phyloP scores from a whole-genome alignment of 2,329 filamentous ascomycete genomes.

The Aspergillus sp. region DNA sequence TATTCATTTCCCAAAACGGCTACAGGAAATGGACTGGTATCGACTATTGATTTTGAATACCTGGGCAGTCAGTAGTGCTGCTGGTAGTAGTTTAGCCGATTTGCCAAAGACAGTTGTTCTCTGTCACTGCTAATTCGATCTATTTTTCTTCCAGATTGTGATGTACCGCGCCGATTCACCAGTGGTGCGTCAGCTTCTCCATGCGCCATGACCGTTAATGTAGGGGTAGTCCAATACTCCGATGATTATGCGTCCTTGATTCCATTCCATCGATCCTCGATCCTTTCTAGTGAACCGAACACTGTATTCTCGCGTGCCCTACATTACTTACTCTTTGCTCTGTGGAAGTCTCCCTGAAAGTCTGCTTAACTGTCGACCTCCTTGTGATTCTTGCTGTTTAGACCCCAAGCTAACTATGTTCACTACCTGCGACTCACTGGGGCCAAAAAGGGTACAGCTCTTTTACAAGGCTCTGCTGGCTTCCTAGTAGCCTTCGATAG shows the following conservation, averaged over 20 bases:
- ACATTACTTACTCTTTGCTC: neutral
- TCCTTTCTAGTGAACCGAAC: neutral
- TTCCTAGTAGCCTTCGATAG: neutral
- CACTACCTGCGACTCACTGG: neutral
- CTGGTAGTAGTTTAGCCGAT: neutral
- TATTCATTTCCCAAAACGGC: neutral
- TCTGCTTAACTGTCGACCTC: neutral
- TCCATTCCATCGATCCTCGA: neutral
- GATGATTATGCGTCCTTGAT: conserved; percentile 3
- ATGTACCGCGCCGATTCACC: neutral
- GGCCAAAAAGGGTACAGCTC: neutral
- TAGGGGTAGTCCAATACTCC: conserved; percentile 8
- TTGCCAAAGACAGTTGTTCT: neutral
- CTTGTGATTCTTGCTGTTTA: neutral
- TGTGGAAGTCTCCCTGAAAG: neutral
- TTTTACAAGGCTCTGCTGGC: neutral
- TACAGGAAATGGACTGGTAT: neutral
- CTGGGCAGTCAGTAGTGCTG: neutral
- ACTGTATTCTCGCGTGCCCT: neutral
- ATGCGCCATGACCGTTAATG: conserved; percentile 6
- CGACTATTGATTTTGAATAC: conserved; percentile 1
- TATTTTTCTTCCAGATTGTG: neutral
- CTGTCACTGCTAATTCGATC: neutral
- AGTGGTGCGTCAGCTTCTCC: conserved; percentile 6
- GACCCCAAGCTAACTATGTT: conserved; percentile 2